Evolutionary conservation across 805 yeast species (phyloP).

Genomic region (Danielozyma ontarioensis): DNA sequence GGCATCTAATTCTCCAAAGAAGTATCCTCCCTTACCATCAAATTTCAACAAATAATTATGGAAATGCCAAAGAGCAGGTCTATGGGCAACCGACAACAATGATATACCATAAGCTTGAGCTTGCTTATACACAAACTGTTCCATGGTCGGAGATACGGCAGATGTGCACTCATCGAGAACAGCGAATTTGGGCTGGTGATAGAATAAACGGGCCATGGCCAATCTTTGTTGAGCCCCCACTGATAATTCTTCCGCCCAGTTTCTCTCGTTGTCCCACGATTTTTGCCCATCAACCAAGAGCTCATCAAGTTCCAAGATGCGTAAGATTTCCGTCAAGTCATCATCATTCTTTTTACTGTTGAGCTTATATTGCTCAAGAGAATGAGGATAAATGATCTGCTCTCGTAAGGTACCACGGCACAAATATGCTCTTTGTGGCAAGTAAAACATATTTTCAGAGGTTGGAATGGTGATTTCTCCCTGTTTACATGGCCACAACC

Average conservation of each 20-base stretch:
- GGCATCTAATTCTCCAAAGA: conserved; percentile 62
- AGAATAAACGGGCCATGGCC: conserved; percentile 89
- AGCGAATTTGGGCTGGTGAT: conserved; percentile 89
- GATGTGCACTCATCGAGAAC: conserved; percentile 95
- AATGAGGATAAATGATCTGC: conserved; percentile 85
- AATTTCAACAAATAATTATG: conserved; percentile 79
- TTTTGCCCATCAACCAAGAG: conserved; percentile 32
- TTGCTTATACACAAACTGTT: conserved; percentile 78
- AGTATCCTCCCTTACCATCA: conserved; percentile 75
- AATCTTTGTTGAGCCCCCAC: conserved; percentile 90
- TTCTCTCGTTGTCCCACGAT: conserved; percentile 64
- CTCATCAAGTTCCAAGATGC: conserved; percentile 55
- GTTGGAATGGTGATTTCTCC: conserved; percentile 61
- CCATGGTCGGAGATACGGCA: conserved; percentile 87
- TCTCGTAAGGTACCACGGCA: conserved; percentile 77
- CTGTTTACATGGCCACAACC: conserved; percentile 78
- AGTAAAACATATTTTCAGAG: conserved; percentile 67
- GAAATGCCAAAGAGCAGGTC: conserved; percentile 90
- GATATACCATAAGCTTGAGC: conserved; percentile 80
- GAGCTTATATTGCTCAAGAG: conserved; percentile 49
- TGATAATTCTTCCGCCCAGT: conserved; percentile 86
- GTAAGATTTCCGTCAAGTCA: conserved; percentile 49
- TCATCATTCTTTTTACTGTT: conserved; percentile 39
- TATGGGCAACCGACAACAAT: conserved; percentile 83
- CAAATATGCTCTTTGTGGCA: conserved; percentile 90